These are phyloP conservation scores for Hansenula anomala DNA, from an alignment of 1,139 yeast genomes.

Conservation along the genomic window DNA sequence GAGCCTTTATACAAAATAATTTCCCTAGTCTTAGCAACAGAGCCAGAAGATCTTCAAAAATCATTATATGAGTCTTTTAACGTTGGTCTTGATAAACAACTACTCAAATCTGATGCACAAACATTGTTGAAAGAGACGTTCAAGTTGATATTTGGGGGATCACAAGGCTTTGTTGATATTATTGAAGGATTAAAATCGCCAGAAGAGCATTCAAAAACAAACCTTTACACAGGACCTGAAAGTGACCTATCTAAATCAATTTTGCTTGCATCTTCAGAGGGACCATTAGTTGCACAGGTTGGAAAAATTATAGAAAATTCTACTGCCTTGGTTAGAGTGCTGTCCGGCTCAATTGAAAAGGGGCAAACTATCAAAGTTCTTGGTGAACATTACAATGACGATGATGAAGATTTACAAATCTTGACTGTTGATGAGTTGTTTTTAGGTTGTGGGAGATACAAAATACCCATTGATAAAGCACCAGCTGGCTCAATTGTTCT, in stretches of 20 bases:
- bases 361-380: conserved; percentile 49
- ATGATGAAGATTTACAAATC: conserved; percentile 45
- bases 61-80: conserved; percentile 45
- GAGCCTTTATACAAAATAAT: conserved; percentile 79
- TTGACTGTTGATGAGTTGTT: conserved; percentile 43
- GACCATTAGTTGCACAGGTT: conserved; percentile 52
- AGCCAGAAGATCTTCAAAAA: conserved; percentile 35
- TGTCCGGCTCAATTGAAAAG: conserved; percentile 50
- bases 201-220: conserved; percentile 13
- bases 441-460: conserved; percentile 71
- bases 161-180: conserved; percentile 52
- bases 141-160: conserved; percentile 46
- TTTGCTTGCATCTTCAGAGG: conserved; percentile 23
- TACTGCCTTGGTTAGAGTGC: conserved; percentile 52
- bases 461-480: conserved; percentile 48
- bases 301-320: conserved; percentile 50
- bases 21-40: conserved; percentile 55
- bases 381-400: conserved; percentile 50
- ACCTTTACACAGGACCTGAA: conserved; percentile 11
- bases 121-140: conserved; percentile 54
- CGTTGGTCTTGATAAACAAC: conserved; percentile 34
- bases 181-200: conserved; percentile 42
- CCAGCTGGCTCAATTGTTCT: conserved; percentile 65
- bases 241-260: conserved; percentile 10
- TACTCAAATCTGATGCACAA: conserved; percentile 49